Percentiles rank a stretch among this genome's conserved stretches.
These are phyloP conservation scores for Lentinula raphanica DNA, from an alignment of 768 basidiomycete species.

Conservation along the genomic window DNA sequence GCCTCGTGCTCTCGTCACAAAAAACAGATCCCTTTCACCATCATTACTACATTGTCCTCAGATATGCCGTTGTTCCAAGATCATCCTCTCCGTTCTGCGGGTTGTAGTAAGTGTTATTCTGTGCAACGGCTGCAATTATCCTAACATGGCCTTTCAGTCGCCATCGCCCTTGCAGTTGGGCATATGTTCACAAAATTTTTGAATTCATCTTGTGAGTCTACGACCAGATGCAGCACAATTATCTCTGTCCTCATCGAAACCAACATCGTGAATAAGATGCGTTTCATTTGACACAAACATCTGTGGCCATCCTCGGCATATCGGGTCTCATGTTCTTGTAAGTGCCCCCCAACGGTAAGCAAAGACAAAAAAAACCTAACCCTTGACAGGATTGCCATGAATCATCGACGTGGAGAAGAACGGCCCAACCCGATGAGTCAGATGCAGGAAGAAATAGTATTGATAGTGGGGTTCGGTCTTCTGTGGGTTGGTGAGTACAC, in stretches of 20 bases:
- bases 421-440: conserved; percentile 60
- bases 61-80: conserved; percentile 47
- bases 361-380: background rate
- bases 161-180: conserved; percentile 41
- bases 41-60: background rate
- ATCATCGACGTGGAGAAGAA: conserved; percentile 40
- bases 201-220: conserved; percentile 37
- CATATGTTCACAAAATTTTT: conserved; percentile 49
- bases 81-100: conserved; percentile 40
- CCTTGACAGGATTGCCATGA: conserved; percentile 53
- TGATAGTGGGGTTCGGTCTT: conserved; percentile 68
- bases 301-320: conserved; percentile 64
- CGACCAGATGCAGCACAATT: background rate
- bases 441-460: conserved; percentile 66
- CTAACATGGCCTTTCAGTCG: conserved; percentile 25
- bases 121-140: background rate
- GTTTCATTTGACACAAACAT: conserved; percentile 67
- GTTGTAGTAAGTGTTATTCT: conserved; percentile 26
- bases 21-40: conserved; percentile 6
- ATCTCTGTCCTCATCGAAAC: background rate
- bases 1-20: conserved; percentile 17
- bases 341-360: conserved; percentile 20
- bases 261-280: conserved; percentile 35
- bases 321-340: conserved; percentile 62
- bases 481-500: conserved; percentile 66